Base-by-base conservation (phyloP, 768 basidiomycete genomes). In the Russula sp. region DNA sequence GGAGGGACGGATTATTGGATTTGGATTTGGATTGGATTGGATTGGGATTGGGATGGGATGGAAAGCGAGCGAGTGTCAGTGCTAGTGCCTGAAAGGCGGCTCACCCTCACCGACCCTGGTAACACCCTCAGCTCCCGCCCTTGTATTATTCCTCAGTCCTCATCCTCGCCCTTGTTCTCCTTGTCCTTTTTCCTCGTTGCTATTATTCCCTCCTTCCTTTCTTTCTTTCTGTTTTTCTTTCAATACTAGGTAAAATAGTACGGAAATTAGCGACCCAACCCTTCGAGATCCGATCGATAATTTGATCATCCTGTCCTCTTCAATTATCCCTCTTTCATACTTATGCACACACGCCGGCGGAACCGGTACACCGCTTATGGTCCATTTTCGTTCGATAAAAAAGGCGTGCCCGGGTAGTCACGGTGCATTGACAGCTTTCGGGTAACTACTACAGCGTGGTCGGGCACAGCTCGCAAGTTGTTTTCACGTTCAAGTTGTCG, bases 281-380 rank as follows among this genome's bases (percentile, higher is more conserved):
- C 45, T 16, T 59, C 13, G 34, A 54, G 52, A 60, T 61, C 45
- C 44, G 45, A 31, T 22, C n/a, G 20, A n/a, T 37, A 54, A 31
- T 61, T 61, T 45, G 59, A 61, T 61, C 59, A 61, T 56, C 42
- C 55, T 44, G 54, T 22, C 6, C 22, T 11, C 8, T 22, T 44
- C 34, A 61, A 39, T 61, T 61, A 61, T 54, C 52, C 59, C 44
- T 48, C 59, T 61, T 61, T 48, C 45, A 48, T 53, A 60, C 59
- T 37, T 47, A 60, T 53, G 34, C 27, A 27, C 27, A 27, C 27
- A 27, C 27, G 27, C 27, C 27, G 27, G 27, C 27, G 27, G 27
- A 27, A 27, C 27, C 27, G 27, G 27, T 27, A 27, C 27, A 27
- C 27, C 27, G 27, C 27, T 27, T 27, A 27, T 27, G 22, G 22